Conservation (phyloP, 139 green algal genomes). For the Diplosphaera chodatii region DNA sequence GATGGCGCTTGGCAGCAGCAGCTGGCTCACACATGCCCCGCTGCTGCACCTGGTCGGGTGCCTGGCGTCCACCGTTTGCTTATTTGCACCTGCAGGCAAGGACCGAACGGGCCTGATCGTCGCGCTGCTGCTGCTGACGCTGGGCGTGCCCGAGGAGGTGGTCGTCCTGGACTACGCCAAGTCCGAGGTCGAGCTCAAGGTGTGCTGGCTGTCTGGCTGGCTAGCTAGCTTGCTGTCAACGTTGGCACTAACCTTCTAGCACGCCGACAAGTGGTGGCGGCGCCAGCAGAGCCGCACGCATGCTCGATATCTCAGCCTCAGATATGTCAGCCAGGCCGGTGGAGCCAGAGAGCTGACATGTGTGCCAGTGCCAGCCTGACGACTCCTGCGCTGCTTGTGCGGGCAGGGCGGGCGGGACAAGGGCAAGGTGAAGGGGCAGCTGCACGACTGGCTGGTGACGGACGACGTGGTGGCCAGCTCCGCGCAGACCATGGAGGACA, state of each 20-base stretch:
- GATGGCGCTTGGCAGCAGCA: too few relatives aligned
- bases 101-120: slow-evolving; percentile 43
- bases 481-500: slow-evolving; percentile 33
- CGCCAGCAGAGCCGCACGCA: too few relatives aligned
- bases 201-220: not conserved
- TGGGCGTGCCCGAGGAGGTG: slow-evolving; percentile 27
- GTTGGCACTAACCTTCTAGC: too few relatives aligned
- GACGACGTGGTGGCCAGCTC: slow-evolving; percentile 39
- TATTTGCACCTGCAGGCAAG: slow-evolving; percentile 29
- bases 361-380: too few relatives aligned
- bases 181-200: slow-evolving; percentile 30
- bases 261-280: too few relatives aligned
- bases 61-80: not conserved
- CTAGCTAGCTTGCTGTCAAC: too few relatives aligned
- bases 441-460: slow-evolving; percentile 16
- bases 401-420: not conserved
- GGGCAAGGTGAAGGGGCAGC: not conserved
- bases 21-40: too few relatives aligned
- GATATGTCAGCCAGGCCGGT: too few relatives aligned
- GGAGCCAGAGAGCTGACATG: too few relatives aligned
- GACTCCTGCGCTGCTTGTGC: too few relatives aligned
- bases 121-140: slow-evolving; percentile 37
- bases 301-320: too few relatives aligned
- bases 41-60: not conserved
- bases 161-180: slow-evolving; percentile 37